Conservation (phyloP, 257 asterid species). For the Datura wrightii region DNA sequence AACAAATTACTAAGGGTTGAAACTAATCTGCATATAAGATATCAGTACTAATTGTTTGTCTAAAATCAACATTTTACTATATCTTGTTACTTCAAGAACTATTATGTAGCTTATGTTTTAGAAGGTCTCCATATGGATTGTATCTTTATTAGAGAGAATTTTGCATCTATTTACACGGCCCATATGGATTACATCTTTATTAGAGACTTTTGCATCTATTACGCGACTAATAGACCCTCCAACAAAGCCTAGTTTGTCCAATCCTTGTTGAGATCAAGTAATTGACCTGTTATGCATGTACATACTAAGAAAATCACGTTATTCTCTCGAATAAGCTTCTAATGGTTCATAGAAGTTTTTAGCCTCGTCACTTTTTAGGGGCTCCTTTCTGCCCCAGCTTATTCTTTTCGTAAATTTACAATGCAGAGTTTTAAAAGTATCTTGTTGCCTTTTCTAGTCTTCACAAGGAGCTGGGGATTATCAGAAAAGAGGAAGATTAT, state of each 20-base stretch:
- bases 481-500: conserved; percentile 18
- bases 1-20: not conserved
- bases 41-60: not conserved
- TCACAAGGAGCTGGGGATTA: not conserved
- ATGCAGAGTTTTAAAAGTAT: not conserved
- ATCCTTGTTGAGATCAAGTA: not conserved
- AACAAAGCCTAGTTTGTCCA: conserved; percentile 24
- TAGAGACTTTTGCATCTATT: not conserved
- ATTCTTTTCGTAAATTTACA: not conserved
- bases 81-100: not conserved
- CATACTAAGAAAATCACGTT: not conserved
- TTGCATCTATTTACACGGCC: not conserved
- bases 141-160: not conserved
- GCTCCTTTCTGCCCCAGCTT: not conserved
- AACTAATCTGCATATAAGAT: not conserved
- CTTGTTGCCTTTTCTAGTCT: not conserved
- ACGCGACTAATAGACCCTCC: not conserved
- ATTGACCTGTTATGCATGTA: conserved; percentile 1
- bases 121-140: conserved; percentile 12
- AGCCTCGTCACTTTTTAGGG: not conserved
- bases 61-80: not conserved
- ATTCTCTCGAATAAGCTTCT: conserved; percentile 21
- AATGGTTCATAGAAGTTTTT: not conserved
- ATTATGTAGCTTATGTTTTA: conserved; percentile 1
- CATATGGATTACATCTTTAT: not conserved